Evolutionary conservation across 164 flowering plant genomes (phyloP), one percentile per base, ranked within the genome.

Genomic region (Malania oleifera): DNA sequence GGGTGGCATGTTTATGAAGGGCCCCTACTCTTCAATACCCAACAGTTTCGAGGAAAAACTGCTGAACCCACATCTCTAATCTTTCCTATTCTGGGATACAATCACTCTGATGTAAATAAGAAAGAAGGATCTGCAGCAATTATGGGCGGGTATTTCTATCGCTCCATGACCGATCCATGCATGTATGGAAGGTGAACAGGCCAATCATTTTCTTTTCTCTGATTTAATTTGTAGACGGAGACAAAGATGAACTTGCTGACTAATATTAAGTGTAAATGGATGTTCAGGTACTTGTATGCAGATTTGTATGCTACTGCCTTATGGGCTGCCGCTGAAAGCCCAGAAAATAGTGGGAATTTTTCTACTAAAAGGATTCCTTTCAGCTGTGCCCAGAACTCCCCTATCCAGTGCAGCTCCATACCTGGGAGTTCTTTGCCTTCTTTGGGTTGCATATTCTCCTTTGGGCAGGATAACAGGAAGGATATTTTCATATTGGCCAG

Each of bases 281-380:
- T 59, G 8, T 69, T 54, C 77, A 80, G 87, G 60, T 82, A 82
- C 60, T 8, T 80, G 45, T 80, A 59, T 49, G 74, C 75, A 29
- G 82, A 82, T 71, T 55, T 80, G 54, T 82, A 80, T 56, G 83
- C 73, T 10, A 53, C 47, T 1, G 70, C 60, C 1, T 41, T 77
- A 3, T 83, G 88, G 88, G 76, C 73, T 56, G 88, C 73, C 2
- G 62, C 62, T 15, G 85, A 83, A 50, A 66, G 10, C 56, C 88
- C 88, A 1, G 55, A 59, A 54, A 41, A 66, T 37, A 80, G 85
- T 44, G 83, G 80, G 3, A 83, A 73, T 54, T 83, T 76, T 59
- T 76, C 64, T 7, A 47, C 59, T 11, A 65, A 22, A 4, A n/a
- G 31, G 45, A 54, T 80, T 25, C 61, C 75, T 1, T 65, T 77